These are phyloP conservation scores for Stylosanthes scabra DNA, from an alignment of 331 rosid genomes.

Conservation along the genomic window DNA sequence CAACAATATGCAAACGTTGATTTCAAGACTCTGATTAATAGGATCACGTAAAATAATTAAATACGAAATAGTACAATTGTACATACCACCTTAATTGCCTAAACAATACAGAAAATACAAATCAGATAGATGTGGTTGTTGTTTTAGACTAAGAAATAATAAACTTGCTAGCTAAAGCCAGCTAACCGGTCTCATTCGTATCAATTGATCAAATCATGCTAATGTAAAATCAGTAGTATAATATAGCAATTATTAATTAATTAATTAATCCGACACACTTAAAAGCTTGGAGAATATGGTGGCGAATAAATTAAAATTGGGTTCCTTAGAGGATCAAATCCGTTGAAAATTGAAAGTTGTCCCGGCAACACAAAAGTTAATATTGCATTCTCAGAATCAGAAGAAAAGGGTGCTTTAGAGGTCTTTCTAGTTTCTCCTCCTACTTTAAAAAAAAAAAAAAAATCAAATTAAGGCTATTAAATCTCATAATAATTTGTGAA, in stretches of 20 bases:
- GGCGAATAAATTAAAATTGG: not conserved
- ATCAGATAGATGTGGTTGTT: not conserved
- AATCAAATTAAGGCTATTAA: no score
- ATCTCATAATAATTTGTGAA: not conserved
- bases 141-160: not conserved
- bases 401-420: slow-evolving; percentile 28
- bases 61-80: not conserved
- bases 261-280: not conserved
- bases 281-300: not conserved
- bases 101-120: not conserved
- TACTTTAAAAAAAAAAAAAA: no score
- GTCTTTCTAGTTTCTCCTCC: not conserved
- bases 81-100: not conserved
- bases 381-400: not conserved
- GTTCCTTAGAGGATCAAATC: not conserved
- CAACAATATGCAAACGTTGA: not conserved
- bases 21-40: not conserved
- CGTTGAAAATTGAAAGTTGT: not conserved
- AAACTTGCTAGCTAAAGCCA: not conserved
- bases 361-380: slow-evolving; percentile 20
- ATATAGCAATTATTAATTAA: not conserved
- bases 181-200: not conserved
- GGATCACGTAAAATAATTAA: not conserved
- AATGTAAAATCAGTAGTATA: no score
- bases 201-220: not conserved